Evolutionary conservation across 768 basidiomycete species (phyloP), one percentile per base, ranked within the genome.

Genomic region (Mycena rebaudengoi): DNA sequence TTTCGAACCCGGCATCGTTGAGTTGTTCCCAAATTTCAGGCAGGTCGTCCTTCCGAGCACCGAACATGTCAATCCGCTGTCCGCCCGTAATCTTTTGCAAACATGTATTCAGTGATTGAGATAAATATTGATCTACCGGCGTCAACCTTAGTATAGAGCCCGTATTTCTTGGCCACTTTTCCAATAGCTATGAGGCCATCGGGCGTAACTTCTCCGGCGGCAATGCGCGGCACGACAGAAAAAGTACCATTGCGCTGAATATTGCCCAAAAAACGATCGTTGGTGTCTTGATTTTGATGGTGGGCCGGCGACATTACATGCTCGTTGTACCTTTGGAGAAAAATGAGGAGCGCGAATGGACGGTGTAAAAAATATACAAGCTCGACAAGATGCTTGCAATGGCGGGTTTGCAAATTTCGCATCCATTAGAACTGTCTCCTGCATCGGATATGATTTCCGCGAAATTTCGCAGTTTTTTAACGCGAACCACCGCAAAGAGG

Each of bases 231-330:
- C 21, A 93, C 81, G 57, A 93, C 89, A 7, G 86, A 87, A 73
- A 88, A 92, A 2, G 90, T 88, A 12, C 88, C 88, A 60, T 88
- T 85, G 23, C 90, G 81, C 68, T 92, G 90, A 30, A 92, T 90
- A 67, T 92, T 92, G 8, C 88, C 90, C 54, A 92, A 73, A 73
- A 83, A 91, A 55, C 80, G 82, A 68, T 91, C 90, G 65, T 91
- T 91, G 3, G 90, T 91, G 62, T 91, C 90, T 71, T 91, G 90
- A 52, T 89, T 87, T 62, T 87, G 81, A 64, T 88, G 88, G 67
- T 91, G 90, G 13, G 75, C 79, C 0, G 86, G 85, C 16, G 83
- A 76, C 82, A 92, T 82, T 54, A 93, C 76, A 65, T 85, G 84
- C 66, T 90, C 89, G 65, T 91, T 91, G 75, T 84, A 86, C 57